Conservation (phyloP, 2,329 filamentous ascomycete species). For the Monosporascus sp. region DNA sequence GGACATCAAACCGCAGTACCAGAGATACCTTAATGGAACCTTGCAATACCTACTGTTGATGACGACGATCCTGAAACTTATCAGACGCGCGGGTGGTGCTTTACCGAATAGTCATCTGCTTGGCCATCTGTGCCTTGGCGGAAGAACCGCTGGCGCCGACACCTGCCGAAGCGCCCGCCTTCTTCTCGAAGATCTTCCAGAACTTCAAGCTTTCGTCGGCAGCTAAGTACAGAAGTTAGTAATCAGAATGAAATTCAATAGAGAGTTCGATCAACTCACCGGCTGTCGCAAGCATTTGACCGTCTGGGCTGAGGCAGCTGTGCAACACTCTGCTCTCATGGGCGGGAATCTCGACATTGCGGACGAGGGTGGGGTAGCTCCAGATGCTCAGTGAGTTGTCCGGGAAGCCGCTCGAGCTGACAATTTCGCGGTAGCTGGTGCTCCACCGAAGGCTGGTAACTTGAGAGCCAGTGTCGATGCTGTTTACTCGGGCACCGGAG, state of each 20-base stretch:
- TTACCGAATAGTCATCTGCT: slow-evolving; percentile 93
- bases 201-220: slow-evolving; percentile 98
- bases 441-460: slow-evolving; percentile 96
- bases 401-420: slow-evolving; percentile 96
- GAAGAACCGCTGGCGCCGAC: slow-evolving; percentile 62
- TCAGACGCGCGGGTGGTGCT: slow-evolving; percentile 11
- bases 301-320: slow-evolving; percentile 94
- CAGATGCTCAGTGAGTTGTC: slow-evolving; percentile 98
- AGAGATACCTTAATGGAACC: slow-evolving; percentile 24
- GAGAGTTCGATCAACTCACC: slow-evolving; percentile 40
- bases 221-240: slow-evolving; percentile 42
- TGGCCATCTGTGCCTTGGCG: slow-evolving; percentile 78
- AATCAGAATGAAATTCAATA: slow-evolving; percentile 7
- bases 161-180: slow-evolving; percentile 67
- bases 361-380: slow-evolving; percentile 95
- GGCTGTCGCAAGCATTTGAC: slow-evolving; percentile 95
- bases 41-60: slow-evolving; percentile 24
- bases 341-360: slow-evolving; percentile 95
- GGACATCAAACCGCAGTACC: slow-evolving; percentile 21
- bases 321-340: slow-evolving; percentile 96
- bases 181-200: slow-evolving; percentile 99
- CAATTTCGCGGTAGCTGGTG: slow-evolving; percentile 94
- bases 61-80: slow-evolving; percentile 15
- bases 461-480: slow-evolving; percentile 96
- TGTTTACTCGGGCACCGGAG: slow-evolving; percentile 94